A percentile compares a stretch with the other conserved stretches of the same genome.
These are phyloP conservation scores for Teunomyces barrocoloradensis DNA, from an alignment of 805 yeast genomes.

Conservation along the genomic window DNA sequence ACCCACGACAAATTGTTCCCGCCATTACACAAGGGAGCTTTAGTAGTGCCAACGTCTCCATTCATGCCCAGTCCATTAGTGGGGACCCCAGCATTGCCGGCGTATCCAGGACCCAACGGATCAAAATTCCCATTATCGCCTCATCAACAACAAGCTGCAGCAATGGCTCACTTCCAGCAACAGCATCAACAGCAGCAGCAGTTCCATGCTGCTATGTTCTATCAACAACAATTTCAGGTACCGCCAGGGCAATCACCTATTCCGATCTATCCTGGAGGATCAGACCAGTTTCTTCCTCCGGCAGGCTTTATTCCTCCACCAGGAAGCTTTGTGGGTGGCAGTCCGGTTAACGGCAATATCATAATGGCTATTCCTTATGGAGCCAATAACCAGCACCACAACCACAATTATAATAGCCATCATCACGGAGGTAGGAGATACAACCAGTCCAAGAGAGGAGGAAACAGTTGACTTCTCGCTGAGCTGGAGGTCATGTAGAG, in stretches of 20 bases:
- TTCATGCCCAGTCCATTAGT: conserved; percentile 33
- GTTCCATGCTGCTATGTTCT: conserved; percentile 37
- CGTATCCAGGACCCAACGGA: conserved; percentile 16
- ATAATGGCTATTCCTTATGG: conserved; percentile 15
- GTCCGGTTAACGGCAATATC: conserved; percentile 29
- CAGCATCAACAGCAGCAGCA: conserved; percentile 26
- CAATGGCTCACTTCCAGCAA: conserved; percentile 30
- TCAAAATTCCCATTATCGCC: conserved; percentile 28
- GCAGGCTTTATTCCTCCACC: conserved; percentile 37
- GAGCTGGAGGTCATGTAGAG: neutral
- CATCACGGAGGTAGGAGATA: conserved; percentile 12
- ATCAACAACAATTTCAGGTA: conserved; percentile 32
- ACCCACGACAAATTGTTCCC: conserved; percentile 55
- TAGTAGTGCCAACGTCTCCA: conserved; percentile 18
- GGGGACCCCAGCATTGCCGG: conserved; percentile 20
- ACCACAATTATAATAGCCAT: conserved; percentile 2
- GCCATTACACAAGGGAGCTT: conserved; percentile 17
- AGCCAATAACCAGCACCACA: conserved; percentile 8
- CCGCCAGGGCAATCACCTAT: conserved; percentile 36
- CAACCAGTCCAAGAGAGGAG: conserved; percentile 11
- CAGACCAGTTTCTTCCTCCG: conserved; percentile 32
- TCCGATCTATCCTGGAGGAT: conserved; percentile 32
- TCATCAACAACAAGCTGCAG: conserved; percentile 25
- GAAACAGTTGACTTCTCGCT: conserved; percentile 7
- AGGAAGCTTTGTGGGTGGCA: conserved; percentile 24